Evolutionary conservation across 2,329 filamentous ascomycete species (phyloP), one percentile per base, ranked within the genome.

Genomic region (Sporothrix protearum): DNA sequence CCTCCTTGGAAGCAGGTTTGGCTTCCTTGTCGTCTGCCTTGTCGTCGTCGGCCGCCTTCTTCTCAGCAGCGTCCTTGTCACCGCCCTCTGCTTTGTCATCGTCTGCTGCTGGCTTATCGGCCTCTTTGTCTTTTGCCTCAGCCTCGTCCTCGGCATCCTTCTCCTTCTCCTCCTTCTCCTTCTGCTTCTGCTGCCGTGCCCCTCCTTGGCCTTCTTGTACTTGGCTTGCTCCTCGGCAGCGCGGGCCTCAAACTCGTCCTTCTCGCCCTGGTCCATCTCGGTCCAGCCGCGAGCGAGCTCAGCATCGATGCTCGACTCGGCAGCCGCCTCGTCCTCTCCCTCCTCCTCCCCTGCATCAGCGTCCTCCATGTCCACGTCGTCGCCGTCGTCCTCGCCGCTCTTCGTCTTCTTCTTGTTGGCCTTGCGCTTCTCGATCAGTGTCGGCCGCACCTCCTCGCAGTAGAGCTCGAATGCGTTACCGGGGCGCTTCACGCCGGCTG

Each of bases 241-340:
- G 28, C 81, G 82, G 4, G 79, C 75, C 73, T 85, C 81, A 70
- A 83, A 88, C 68, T 83, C 82, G 33, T 86, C 84, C 76, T 83
- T 85, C 67, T 85, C 81, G 28, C 78, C 79, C 59, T 85, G 82
- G 3, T 84, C 78, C 16, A 89, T 80, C 25, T 85, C 83, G 72
- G 86, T 85, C 87, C 87, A 89, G 55, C 81, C 80, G 14, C 82
- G 82, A n/a, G 82, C 80, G 9, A 89, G 81, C 79, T 87, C 86
- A 68, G 86, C 85, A n/a, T 88, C 85, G 14, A 86, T 77, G 71
- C 82, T 81, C 71, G 57, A 70, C 25, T 59, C 66, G 16, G 49
- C 55, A 2, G 10, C 63, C 2, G 55, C 69, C 19, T 71, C 73
- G 63, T 64, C 68, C 5, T 66, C 68, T 28, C 71, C 72, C 3